A percentile compares a stretch with the other conserved stretches of the same genome.
These are phyloP conservation scores for Saturnispora sekii DNA, from an alignment of 805 yeast species.

Conservation along the genomic window DNA sequence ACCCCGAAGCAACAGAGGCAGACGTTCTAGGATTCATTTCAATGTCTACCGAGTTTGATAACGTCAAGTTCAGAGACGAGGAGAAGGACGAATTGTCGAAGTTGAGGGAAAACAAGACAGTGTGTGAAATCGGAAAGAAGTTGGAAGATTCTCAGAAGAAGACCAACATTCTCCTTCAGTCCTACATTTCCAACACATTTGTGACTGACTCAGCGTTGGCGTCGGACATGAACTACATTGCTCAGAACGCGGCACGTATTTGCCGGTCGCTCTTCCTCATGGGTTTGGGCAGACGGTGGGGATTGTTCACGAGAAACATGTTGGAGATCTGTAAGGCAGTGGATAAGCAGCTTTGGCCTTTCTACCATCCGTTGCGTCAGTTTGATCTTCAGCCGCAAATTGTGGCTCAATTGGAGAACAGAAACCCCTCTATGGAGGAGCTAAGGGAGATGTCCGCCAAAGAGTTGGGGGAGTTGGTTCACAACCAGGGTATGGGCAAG, in stretches of 20 bases:
- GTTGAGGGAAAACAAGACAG: slow-evolving; percentile 48
- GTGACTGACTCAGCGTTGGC: slow-evolving; percentile 72
- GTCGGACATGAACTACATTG: slow-evolving; percentile 87
- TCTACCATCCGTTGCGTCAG: slow-evolving; percentile 82
- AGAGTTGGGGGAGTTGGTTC: slow-evolving; percentile 87
- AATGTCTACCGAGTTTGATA: slow-evolving; percentile 90
- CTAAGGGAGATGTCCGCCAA: slow-evolving; percentile 61
- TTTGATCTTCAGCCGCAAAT: slow-evolving; percentile 70
- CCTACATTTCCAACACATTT: slow-evolving; percentile 68
- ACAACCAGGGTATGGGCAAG: slow-evolving; percentile 66
- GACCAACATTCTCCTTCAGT: slow-evolving; percentile 78
- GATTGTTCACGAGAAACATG: slow-evolving; percentile 62
- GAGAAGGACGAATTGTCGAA: slow-evolving; percentile 65
- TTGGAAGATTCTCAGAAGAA: slow-evolving; percentile 73
- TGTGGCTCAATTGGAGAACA: slow-evolving; percentile 48
- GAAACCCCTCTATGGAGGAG: slow-evolving; percentile 59
- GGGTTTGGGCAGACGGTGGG: slow-evolving; percentile 89
- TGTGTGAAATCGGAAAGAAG: slow-evolving; percentile 77
- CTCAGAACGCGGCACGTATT: slow-evolving; percentile 91
- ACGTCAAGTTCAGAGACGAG: slow-evolving; percentile 80
- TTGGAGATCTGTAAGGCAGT: slow-evolving; percentile 78
- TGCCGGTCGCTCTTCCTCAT: slow-evolving; percentile 83
- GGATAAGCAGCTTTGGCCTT: slow-evolving; percentile 80
- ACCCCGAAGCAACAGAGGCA: slow-evolving; percentile 83
- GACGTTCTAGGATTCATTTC: slow-evolving; percentile 82